These are phyloP conservation scores for Astrocystis sublimbata DNA, from an alignment of 495 filamentous ascomycete species.

Conservation along the genomic window DNA sequence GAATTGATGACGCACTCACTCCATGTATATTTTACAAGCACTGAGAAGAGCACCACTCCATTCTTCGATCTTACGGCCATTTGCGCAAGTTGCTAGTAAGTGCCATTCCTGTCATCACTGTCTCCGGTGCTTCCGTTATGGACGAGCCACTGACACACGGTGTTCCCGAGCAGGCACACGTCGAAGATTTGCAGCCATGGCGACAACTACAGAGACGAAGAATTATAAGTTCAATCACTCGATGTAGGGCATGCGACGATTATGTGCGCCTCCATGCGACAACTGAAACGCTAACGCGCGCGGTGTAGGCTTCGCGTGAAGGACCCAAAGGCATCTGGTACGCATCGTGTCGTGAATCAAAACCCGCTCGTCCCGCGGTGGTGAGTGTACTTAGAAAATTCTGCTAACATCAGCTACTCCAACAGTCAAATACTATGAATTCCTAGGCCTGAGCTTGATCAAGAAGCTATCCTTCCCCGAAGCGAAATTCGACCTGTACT, in stretches of 20 bases:
- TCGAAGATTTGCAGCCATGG: slow-evolving; percentile 58
- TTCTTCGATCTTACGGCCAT: slow-evolving; percentile 4
- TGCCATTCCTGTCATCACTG: not conserved
- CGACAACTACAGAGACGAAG: slow-evolving; percentile 66
- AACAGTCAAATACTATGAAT: slow-evolving; percentile 87
- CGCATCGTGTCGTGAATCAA: slow-evolving; percentile 8
- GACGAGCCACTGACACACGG: not conserved
- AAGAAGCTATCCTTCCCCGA: slow-evolving; percentile 70
- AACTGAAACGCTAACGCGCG: slow-evolving; percentile 11
- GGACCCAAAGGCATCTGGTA: slow-evolving; percentile 81
- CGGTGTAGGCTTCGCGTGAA: slow-evolving; percentile 82
- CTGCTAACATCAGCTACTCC: not conserved
- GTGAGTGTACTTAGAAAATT: not conserved
- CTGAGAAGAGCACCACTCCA: not conserved
- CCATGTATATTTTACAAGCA: slow-evolving; percentile 9
- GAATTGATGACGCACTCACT: not conserved
- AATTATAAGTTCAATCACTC: slow-evolving; percentile 87
- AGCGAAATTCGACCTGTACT: slow-evolving; percentile 88
- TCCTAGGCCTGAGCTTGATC: slow-evolving; percentile 85
- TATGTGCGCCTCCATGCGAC: slow-evolving; percentile 7
- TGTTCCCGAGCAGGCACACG: slow-evolving; percentile 4
- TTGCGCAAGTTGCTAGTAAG: slow-evolving; percentile 3
- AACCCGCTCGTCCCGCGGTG: not conserved
- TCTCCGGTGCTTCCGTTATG: not conserved
- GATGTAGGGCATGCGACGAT: slow-evolving; percentile 59